Conservation (phyloP, 768 basidiomycete genomes). For the Tubosaeta sp. region DNA sequence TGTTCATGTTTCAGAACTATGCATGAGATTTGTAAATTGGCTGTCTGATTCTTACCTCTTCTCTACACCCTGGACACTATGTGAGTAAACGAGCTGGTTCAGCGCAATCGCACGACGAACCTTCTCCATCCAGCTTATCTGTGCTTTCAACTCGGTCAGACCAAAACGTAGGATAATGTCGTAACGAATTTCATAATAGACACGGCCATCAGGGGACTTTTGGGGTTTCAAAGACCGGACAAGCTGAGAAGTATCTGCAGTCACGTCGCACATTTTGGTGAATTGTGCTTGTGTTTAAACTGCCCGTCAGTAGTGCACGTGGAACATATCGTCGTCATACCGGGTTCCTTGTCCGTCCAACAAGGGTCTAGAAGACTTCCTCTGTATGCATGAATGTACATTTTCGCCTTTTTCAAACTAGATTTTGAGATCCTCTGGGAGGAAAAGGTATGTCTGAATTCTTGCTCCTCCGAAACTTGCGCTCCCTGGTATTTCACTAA, state of each 20-base stretch:
- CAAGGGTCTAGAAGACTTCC: not conserved
- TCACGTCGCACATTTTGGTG: constrained; percentile 8
- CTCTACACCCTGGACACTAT: not conserved
- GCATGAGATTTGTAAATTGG: not conserved
- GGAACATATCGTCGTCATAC: not conserved
- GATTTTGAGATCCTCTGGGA: not conserved
- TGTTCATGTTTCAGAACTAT: not conserved
- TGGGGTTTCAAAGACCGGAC: not conserved
- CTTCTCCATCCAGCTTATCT: constrained; percentile 40
- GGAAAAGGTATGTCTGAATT: constrained; percentile 8
- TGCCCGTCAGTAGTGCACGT: not conserved
- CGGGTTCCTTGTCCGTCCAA: constrained; percentile 5
- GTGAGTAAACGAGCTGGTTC: not conserved
- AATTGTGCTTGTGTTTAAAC: not conserved
- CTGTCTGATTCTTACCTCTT: constrained; percentile 16
- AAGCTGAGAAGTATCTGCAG: constrained; percentile 9
- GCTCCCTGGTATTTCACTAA: constrained; percentile 1
- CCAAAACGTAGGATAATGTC: constrained; percentile 40
- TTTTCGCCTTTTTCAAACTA: not conserved
- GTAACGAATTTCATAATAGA: constrained; percentile 19
- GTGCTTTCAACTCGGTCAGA: constrained; percentile 42
- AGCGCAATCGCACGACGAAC: constrained; percentile 1
- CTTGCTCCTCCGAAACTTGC: constrained; percentile 19
- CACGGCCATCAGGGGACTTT: not conserved
- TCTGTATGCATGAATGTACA: not conserved